Evolutionary conservation across 352 stramenopile genomes (phyloP).

Genomic region (Globisporangium cederbergense): DNA sequence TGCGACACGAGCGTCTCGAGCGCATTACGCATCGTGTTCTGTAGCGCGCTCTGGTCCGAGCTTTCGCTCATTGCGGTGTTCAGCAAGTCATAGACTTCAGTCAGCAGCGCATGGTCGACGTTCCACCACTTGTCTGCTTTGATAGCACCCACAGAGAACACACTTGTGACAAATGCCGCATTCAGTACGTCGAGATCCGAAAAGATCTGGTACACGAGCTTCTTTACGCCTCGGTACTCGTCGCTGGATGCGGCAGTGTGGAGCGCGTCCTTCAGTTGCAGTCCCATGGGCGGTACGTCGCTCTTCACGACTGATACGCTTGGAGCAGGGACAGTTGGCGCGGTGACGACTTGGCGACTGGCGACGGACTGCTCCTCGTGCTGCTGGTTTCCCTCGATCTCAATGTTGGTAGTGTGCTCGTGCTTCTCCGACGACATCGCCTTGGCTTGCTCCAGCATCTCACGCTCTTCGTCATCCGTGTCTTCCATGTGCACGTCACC

Average conservation of each 20-base stretch:
- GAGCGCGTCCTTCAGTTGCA: conserved; percentile 40
- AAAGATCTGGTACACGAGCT: conserved; percentile 68
- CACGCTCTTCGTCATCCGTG: conserved; percentile 18
- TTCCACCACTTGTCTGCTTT: conserved; percentile 42
- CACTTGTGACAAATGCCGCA: conserved; percentile 33
- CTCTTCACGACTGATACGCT: neutral
- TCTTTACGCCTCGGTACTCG: conserved; percentile 55
- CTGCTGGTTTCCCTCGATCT: conserved; percentile 19
- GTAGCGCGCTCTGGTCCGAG: conserved; percentile 40
- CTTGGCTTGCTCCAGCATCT: conserved; percentile 10
- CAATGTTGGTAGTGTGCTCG: conserved; percentile 14
- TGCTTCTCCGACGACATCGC: conserved; percentile 16
- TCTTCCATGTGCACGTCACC: conserved; percentile 56
- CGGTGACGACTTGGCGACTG: neutral
- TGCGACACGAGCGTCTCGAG: conserved; percentile 64
- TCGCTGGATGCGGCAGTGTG: conserved; percentile 31
- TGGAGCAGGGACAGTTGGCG: neutral
- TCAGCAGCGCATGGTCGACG: conserved; percentile 40
- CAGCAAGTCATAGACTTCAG: conserved; percentile 44
- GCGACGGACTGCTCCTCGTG: neutral
- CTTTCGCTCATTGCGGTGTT: conserved; percentile 28
- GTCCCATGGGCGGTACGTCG: conserved; percentile 25
- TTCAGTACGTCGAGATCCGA: conserved; percentile 59
- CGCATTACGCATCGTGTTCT: conserved; percentile 74
- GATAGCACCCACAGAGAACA: conserved; percentile 2